Evolutionary conservation across 768 basidiomycete species (phyloP), one percentile per base, ranked within the genome.

Genomic region (Rhizopogon sp.): DNA sequence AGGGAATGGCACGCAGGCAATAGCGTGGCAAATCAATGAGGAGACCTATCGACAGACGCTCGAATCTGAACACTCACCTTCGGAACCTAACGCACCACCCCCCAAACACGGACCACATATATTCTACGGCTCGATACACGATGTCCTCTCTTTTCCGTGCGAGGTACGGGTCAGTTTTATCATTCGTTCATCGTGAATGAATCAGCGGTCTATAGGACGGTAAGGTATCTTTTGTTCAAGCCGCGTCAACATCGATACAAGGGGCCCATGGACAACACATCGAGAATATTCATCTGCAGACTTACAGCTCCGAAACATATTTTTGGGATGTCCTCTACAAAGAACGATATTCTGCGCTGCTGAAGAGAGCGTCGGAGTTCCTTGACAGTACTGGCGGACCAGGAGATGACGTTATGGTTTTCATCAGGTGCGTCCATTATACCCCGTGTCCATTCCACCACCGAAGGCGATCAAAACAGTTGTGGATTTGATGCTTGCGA

Each of bases 401-500:
- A 0, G 81, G 80, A 0, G 80, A 87, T 9, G 85, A 90, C 62
- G 87, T 87, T 1, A 64, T 98, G 2, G 73, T 99, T 3, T 87
- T 97, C 64, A 88, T 99, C 64, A 95, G 93, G 94, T 86, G 11
- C 7, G 74, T 56, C n/a, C 28, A 20, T 54, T 20, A 56, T 31
- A 49, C 17, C 57, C 39, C 9, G 31, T 17, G 20, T 6, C 3
- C 29, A 39, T 22, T 13, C 3, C 22, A n/a, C 20, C 20, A 49
- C 8, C 7, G 14, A 35, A 17, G 20, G 35, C 5, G 17, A 17
- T 25, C 20, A 8, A 31, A 29, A 56, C 59, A 95, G 93, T 60
- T 92, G 90, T 58, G 96, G 96, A 1, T 93, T 98, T 73, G 96
- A 99, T 61, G 95, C 95, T 0, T 91, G 87, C 50, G 89, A 94